These are phyloP conservation scores for Purshia tridentata DNA, from an alignment of 306 rosid genomes.

Conservation along the genomic window DNA sequence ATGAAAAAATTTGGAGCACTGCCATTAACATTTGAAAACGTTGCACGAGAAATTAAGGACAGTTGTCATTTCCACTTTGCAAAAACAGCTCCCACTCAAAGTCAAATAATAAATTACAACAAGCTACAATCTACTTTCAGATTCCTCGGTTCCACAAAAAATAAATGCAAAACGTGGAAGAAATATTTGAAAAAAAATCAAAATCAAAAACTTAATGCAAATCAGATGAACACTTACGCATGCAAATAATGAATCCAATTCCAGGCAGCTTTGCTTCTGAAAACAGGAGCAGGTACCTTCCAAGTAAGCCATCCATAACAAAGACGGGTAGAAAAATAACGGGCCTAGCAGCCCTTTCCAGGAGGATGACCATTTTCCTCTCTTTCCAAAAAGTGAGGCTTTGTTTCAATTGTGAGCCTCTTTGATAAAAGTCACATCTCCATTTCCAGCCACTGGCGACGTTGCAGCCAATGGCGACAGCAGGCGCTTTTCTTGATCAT, in stretches of 20 bases:
- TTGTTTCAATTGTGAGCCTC: constrained; percentile 45
- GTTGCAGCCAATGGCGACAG: constrained; percentile 44
- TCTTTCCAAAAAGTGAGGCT: neutral
- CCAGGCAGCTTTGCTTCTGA: neutral
- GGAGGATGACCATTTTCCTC: neutral
- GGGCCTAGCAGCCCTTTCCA: no score
- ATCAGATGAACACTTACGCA: neutral
- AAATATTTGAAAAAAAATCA: neutral
- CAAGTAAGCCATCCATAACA: constrained; percentile 2
- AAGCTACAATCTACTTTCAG: constrained; percentile 5
- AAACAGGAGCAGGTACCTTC: constrained; percentile 7
- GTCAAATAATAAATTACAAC: constrained; percentile 11
- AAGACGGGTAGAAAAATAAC: neutral
- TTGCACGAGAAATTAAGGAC: neutral
- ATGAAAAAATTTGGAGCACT: neutral
- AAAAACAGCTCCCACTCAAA: neutral
- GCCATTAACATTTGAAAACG: neutral
- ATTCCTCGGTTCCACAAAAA: neutral
- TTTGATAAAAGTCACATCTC: constrained; percentile 54
- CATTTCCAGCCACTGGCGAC: constrained; percentile 32
- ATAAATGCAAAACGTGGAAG: neutral
- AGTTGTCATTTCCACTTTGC: neutral
- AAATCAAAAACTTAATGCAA: neutral
- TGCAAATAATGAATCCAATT: constrained; percentile 13
- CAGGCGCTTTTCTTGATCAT: constrained; percentile 63